Percentiles rank a stretch among this genome's conserved stretches.
Conservation (phyloP, 129 eudicot species). For the Scalesia atractyloides region DNA sequence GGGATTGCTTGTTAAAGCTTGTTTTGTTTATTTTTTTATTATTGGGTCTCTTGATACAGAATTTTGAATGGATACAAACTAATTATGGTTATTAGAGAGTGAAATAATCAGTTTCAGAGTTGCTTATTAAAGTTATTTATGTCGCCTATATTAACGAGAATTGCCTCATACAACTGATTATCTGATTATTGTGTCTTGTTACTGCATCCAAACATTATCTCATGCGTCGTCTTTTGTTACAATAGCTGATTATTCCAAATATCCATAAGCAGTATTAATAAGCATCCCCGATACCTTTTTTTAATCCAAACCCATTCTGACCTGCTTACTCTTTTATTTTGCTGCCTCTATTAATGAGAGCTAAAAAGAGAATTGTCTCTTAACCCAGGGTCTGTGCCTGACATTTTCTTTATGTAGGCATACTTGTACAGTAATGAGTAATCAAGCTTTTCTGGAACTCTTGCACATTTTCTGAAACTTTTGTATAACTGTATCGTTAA, state of each 20-base stretch:
- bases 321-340: neutral
- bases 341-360: neutral
- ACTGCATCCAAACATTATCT: neutral
- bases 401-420: neutral
- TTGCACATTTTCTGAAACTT: conserved; percentile 3
- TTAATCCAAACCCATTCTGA: neutral
- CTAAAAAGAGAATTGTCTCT: too few species aligned
- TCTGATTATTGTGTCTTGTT: neutral
- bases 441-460: conserved; percentile 4
- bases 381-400: conserved; percentile 1
- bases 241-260: conserved; percentile 2
- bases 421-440: neutral
- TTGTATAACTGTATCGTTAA: neutral
- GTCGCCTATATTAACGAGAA: neutral
- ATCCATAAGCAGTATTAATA: neutral
- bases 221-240: neutral
- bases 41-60: neutral
- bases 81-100: conserved; percentile 2
- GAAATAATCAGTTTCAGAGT: conserved; percentile 6
- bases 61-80: neutral
- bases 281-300: neutral
- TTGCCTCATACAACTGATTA: conserved; percentile 9
- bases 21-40: neutral
- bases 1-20: conserved; percentile 9
- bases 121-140: neutral